Percentiles rank a stretch among this genome's conserved stretches.
Evolutionary conservation across 192 early-diverging fungal species (phyloP).

Genomic region (Podila epicladia): DNA sequence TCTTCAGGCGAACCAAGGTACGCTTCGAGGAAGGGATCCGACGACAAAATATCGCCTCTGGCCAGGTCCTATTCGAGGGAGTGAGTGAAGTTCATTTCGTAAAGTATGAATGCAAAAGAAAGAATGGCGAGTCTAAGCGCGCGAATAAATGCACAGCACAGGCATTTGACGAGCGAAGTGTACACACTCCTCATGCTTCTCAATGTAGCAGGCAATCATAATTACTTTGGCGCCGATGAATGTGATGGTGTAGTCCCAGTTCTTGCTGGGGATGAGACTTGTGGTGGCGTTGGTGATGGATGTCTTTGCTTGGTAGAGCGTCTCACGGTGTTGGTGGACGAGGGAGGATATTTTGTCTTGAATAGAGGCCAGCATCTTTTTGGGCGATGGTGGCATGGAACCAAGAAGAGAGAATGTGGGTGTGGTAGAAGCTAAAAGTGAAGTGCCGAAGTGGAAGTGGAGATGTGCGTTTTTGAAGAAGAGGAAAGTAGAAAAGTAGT

Average conservation of each 20-base stretch:
- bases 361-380: constrained; percentile 26
- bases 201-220: background rate
- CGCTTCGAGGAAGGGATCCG: constrained; percentile 38
- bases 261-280: constrained; percentile 15
- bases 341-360: constrained; percentile 24
- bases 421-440: background rate
- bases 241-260: constrained; percentile 36
- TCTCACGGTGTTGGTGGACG: constrained; percentile 19
- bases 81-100: background rate
- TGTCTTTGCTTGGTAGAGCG: background rate
- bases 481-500: background rate
- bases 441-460: background rate
- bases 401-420: background rate
- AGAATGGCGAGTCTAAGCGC: background rate
- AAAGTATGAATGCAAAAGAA: background rate
- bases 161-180: background rate
- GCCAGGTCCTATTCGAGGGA: constrained; percentile 20
- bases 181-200: no score
- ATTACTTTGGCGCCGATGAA: constrained; percentile 39
- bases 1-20: constrained; percentile 28
- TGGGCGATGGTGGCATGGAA: background rate
- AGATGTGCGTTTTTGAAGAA: no score
- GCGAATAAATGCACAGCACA: background rate
- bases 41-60: constrained; percentile 28
- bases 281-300: background rate